Conservation (phyloP, 352 stramenopile genomes). For the Globisporangium acanthophoron region DNA sequence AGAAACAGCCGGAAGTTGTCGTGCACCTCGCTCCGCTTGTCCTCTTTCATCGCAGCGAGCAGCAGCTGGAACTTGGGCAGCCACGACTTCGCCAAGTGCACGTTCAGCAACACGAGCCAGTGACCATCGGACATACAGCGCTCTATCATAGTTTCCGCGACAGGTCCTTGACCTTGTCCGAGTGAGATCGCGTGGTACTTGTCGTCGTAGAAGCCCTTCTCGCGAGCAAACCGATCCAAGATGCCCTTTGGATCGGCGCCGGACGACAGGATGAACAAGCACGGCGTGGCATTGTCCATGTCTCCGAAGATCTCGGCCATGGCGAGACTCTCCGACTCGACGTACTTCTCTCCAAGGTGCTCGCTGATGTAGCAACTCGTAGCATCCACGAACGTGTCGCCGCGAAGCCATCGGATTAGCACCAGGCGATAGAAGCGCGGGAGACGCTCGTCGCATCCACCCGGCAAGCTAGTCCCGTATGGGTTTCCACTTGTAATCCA, state of each 20-base stretch:
- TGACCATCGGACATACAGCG: constrained; percentile 36
- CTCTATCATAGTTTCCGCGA: constrained; percentile 58
- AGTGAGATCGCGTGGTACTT: constrained; percentile 62
- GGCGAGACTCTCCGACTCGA: constrained; percentile 6
- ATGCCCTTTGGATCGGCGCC: constrained; percentile 54
- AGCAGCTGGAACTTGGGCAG: constrained; percentile 55
- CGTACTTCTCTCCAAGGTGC: constrained; percentile 25
- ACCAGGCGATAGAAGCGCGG: constrained; percentile 45
- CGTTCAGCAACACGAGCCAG: constrained; percentile 75
- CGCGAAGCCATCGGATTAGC: constrained; percentile 51
- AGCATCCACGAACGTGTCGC: constrained; percentile 37
- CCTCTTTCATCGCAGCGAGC: constrained; percentile 25
- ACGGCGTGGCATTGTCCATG: constrained; percentile 57
- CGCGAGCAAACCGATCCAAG: constrained; percentile 43
- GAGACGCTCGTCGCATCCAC: constrained; percentile 24
- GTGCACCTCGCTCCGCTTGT: constrained; percentile 34
- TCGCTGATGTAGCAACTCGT: constrained; percentile 35
- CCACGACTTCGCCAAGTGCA: constrained; percentile 74
- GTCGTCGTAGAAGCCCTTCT: constrained; percentile 27
- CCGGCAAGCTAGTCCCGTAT: constrained; percentile 29
- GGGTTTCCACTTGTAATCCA: constrained; percentile 39
- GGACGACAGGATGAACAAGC: constrained; percentile 71
- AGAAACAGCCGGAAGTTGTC: constrained; percentile 64
- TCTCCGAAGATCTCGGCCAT: constrained; percentile 55
- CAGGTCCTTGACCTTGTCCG: constrained; percentile 66